phyloP scores from a whole-genome alignment of 331 rosid species.

The Acacia pycnantha region DNA sequence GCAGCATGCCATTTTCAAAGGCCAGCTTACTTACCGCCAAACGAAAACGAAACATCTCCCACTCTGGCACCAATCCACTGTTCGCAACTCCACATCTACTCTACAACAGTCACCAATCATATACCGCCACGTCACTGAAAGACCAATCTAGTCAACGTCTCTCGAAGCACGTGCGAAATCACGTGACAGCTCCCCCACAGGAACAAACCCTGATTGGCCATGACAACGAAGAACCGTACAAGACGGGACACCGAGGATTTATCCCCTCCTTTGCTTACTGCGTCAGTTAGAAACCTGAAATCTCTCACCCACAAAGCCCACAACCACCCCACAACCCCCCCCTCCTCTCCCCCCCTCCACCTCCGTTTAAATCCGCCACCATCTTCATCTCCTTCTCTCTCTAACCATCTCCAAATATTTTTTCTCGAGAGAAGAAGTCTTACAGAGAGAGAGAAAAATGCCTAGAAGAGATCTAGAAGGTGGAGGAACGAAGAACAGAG shows the following conservation, averaged over 20 bases:
- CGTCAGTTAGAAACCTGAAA: slow-evolving; percentile 39
- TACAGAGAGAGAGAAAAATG: slow-evolving; percentile 36
- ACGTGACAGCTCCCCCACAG: slow-evolving; percentile 3
- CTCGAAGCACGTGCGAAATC: not conserved
- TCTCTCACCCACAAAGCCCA: slow-evolving; percentile 20
- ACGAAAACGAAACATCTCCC: slow-evolving; percentile 28
- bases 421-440: slow-evolving; percentile 16
- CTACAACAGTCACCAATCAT: not conserved
- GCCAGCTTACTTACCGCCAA: slow-evolving; percentile 12
- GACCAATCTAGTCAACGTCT: not conserved
- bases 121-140: slow-evolving; percentile 3
- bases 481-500: slow-evolving; percentile 44
- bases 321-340: not conserved
- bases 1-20: not conserved
- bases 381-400: slow-evolving; percentile 27
- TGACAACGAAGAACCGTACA: not conserved
- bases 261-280: not conserved
- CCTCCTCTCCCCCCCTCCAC: not conserved
- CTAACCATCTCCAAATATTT: not conserved
- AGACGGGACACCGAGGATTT: not conserved
- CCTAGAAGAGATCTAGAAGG: slow-evolving; percentile 60
- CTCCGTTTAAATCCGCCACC: slow-evolving; percentile 42
- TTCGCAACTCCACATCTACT: not conserved
- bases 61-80: slow-evolving; percentile 1
- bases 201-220: not conserved